phyloP scores from a whole-genome alignment of 768 basidiomycete species.

The Leucocoprinus sp. region DNA sequence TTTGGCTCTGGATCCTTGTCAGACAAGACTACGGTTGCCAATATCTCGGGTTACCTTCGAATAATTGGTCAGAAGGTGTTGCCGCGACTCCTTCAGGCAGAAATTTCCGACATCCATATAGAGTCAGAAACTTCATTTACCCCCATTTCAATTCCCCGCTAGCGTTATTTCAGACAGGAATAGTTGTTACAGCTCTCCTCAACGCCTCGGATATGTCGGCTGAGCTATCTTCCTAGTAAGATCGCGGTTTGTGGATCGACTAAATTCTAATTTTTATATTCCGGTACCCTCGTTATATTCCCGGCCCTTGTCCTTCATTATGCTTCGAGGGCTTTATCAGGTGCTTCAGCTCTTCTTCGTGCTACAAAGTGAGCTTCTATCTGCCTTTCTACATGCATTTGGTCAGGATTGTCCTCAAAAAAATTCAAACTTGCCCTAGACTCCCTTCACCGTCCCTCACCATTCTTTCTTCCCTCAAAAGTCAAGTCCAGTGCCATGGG shows the following conservation, averaged over 20 bases:
- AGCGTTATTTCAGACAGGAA: not conserved
- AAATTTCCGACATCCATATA: not conserved
- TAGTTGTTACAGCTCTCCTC: not conserved
- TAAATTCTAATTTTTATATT: too few relatives aligned
- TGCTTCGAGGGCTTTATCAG: not conserved
- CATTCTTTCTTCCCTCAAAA: not conserved
- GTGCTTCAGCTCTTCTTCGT: not conserved
- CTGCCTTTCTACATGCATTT: not conserved
- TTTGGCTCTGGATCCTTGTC: slow-evolving; percentile 2
- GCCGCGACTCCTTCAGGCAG: not conserved
- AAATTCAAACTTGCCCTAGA: not conserved
- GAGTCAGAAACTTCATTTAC: slow-evolving; percentile 1
- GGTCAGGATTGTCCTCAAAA: not conserved
- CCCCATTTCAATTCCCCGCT: not conserved
- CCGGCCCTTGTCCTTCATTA: not conserved
- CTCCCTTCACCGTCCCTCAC: too few relatives aligned
- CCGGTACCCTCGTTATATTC: not conserved
- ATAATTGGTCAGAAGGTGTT: not conserved
- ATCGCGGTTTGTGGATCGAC: not conserved
- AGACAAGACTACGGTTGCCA: not conserved
- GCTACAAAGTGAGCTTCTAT: not conserved
- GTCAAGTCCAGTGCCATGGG: too few relatives aligned
- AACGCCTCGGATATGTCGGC: slow-evolving; percentile 1
- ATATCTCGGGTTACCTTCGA: not conserved
- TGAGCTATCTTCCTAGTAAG: not conserved